These are phyloP conservation scores for Tuctoria greenei DNA, from an alignment of 176 grass and related monocot species.

Conservation along the genomic window DNA sequence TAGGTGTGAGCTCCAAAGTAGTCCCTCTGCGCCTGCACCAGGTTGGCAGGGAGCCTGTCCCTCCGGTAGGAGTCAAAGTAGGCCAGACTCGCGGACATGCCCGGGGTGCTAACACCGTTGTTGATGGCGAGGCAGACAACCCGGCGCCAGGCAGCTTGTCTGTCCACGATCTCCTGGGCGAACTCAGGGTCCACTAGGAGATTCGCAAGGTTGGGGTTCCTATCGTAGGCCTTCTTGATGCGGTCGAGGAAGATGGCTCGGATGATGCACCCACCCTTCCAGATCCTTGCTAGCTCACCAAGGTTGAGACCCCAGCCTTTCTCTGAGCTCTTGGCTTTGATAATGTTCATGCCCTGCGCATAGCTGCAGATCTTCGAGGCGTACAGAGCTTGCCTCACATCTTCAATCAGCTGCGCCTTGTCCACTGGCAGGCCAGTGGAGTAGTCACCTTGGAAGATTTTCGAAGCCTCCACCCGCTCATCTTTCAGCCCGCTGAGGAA, in stretches of 20 bases:
- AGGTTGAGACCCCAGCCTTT: slow-evolving; percentile 76
- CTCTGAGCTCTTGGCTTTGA: slow-evolving; percentile 74
- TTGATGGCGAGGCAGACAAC: slow-evolving; percentile 73
- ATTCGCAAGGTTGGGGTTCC: slow-evolving; percentile 63
- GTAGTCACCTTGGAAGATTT: slow-evolving; percentile 65
- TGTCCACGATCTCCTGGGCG: slow-evolving; percentile 70
- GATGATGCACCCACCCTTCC: slow-evolving; percentile 91
- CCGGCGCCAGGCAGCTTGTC: slow-evolving; percentile 66
- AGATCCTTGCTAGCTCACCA: slow-evolving; percentile 80
- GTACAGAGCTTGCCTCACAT: slow-evolving; percentile 69
- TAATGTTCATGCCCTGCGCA: slow-evolving; percentile 79
- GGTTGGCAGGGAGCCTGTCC: slow-evolving; percentile 66
- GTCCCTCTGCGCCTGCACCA: slow-evolving; percentile 85
- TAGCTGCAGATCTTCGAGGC: slow-evolving; percentile 88
- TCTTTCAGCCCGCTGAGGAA: slow-evolving; percentile 79
- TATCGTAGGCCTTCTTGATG: slow-evolving; percentile 77
- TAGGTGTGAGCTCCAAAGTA: slow-evolving; percentile 85
- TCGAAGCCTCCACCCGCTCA: slow-evolving; percentile 53
- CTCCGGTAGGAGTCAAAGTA: slow-evolving; percentile 82
- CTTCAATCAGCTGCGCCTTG: slow-evolving; percentile 79
- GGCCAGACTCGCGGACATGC: slow-evolving; percentile 70
- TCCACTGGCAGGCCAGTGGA: slow-evolving; percentile 40
- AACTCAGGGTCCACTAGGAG: slow-evolving; percentile 78
- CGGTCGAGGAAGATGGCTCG: slow-evolving; percentile 81
- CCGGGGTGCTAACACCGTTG: slow-evolving; percentile 69